Conservation (phyloP, 495 filamentous ascomycete genomes). For the Hypoxylon crocopeplum region DNA sequence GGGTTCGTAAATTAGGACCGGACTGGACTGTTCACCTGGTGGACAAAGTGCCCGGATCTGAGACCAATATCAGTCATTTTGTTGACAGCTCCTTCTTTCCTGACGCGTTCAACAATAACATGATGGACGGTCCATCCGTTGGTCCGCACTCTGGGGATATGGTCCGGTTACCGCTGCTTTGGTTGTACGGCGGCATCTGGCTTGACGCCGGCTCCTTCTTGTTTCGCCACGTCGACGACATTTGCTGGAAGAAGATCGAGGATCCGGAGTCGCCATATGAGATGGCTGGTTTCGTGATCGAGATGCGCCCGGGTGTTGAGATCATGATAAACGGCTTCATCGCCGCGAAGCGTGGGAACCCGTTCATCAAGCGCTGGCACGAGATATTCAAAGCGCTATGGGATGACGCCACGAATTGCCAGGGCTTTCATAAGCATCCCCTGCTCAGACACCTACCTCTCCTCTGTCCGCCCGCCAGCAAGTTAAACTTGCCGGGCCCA, state of each 20-base stretch:
- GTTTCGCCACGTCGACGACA: constrained; percentile 49
- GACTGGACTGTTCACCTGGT: constrained; percentile 43
- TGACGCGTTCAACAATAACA: constrained; percentile 42
- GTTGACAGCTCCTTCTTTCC: constrained; percentile 41
- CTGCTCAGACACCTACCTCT: constrained; percentile 45
- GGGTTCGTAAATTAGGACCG: constrained; percentile 41
- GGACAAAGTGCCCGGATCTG: constrained; percentile 36
- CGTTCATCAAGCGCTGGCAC: constrained; percentile 49
- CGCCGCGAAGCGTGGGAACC: constrained; percentile 43
- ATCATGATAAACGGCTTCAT: constrained; percentile 52
- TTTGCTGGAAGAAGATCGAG: constrained; percentile 51
- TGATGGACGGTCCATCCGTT: constrained; percentile 44
- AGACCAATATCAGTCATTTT: constrained; percentile 36
- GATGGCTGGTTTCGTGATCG: constrained; percentile 42
- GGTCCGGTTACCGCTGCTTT: constrained; percentile 45
- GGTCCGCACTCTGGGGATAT: constrained; percentile 48
- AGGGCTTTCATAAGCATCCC: constrained; percentile 43
- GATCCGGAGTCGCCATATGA: constrained; percentile 46
- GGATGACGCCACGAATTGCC: constrained; percentile 40
- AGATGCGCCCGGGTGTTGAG: constrained; percentile 32
- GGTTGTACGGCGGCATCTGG: constrained; percentile 48
- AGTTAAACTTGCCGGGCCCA: constrained; percentile 29
- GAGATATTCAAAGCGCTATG: constrained; percentile 47
- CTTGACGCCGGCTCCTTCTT: constrained; percentile 49
- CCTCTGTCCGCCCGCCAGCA: constrained; percentile 27